Conservation (phyloP, 2,329 filamentous ascomycete species). For the Teratosphaeria pseudoeucalypti region DNA sequence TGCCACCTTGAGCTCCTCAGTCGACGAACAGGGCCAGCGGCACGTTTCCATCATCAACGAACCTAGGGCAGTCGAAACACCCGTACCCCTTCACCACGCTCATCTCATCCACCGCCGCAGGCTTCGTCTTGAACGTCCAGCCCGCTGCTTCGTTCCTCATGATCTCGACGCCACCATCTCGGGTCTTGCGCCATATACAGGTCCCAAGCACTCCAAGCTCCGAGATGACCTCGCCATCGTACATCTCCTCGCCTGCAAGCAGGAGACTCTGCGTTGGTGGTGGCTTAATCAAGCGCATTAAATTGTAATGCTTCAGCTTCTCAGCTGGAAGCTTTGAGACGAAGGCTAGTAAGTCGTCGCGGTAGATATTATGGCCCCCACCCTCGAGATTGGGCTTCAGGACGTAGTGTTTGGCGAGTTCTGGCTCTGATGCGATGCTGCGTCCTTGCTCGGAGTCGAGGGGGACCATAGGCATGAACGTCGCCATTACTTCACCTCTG, state of each 20-base stretch:
- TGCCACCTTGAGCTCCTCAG: not conserved
- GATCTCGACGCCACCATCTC: constrained; percentile 14
- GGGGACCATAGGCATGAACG: constrained; percentile 30
- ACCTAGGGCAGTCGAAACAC: constrained; percentile 34
- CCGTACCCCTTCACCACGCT: constrained; percentile 39
- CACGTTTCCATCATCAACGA: not conserved
- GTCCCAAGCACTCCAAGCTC: constrained; percentile 35
- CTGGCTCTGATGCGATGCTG: constrained; percentile 15
- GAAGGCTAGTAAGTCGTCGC: constrained; percentile 28
- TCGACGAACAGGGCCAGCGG: not conserved
- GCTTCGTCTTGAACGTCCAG: constrained; percentile 39
- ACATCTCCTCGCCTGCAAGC: constrained; percentile 4
- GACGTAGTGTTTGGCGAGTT: constrained; percentile 23
- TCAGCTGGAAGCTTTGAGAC: constrained; percentile 18
- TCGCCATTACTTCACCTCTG: constrained; percentile 16
- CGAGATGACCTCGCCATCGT: constrained; percentile 30
- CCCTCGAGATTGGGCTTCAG: constrained; percentile 37
- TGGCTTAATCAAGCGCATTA: constrained; percentile 33
- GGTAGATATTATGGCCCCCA: constrained; percentile 35
- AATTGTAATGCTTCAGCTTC: constrained; percentile 26
- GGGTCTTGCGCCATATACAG: constrained; percentile 27
- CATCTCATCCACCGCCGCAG: constrained; percentile 33
- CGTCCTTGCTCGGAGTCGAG: constrained; percentile 25
- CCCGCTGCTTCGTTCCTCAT: constrained; percentile 26
- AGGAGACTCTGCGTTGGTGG: constrained; percentile 9